Base-by-base conservation (phyloP, 2,329 filamentous ascomycete genomes). In the Conoideocrella luteorostrata region DNA sequence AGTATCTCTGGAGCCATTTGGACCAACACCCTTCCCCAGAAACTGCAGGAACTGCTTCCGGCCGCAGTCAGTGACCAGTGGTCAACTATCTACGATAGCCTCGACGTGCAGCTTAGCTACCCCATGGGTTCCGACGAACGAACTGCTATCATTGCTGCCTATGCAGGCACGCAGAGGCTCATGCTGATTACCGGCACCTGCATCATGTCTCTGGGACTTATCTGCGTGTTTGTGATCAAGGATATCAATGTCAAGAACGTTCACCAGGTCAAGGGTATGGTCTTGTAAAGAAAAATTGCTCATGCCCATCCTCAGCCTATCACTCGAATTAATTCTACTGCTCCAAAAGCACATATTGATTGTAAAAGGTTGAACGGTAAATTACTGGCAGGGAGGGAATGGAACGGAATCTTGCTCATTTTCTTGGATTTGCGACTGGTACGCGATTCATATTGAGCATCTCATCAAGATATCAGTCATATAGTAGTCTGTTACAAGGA, bases 1-100 rank as follows among this genome's bases (percentile, higher is more conserved):
- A 65, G 66, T 15, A 67, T 69, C 37, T 66, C 64, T 0, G 65
- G 65, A 4, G 50, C 65, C 4, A 66, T 69, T 52, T 70, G 66
- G 67, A 69, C 65, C 2, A 68, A 69, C 47, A 65, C 60, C 3
- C 68, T 69, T 29, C 40, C 40, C 11, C 15, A 39, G 22, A 42
- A 35, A 24, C 40, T 42, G 23, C 32, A 43, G 33, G 10, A 30
- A 20, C 24, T 43, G 12, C 33, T 43, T 13, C 41, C 41, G 3
- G 17, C 24, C 2, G 18, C 41, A 9, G 41, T 18, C n/a, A 17
- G 15, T 10, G 41, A 12, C 18, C 18, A 21, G 7, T 37, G 32
- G 22, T 37, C 32, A 13, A 23, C 22, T 18, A 43, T 43, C 17
- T 37, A 37, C 11, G 41, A 43, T 20, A 43, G 33, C 24, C 33